Evolutionary conservation across 2,329 filamentous ascomycete species (phyloP), one percentile per base, ranked within the genome.

Genomic region (Botryotinia calthae): DNA sequence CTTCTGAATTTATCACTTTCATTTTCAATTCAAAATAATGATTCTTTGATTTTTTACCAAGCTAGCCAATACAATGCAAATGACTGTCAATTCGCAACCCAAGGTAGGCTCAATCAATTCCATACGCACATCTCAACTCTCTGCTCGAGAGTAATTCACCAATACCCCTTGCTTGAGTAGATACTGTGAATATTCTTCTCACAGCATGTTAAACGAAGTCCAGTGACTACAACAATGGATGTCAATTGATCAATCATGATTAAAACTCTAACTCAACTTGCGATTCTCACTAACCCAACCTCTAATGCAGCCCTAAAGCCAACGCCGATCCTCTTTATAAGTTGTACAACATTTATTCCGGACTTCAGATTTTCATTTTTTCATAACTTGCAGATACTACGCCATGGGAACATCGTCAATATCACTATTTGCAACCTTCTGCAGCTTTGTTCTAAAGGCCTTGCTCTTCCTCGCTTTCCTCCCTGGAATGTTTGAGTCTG

Each of bases 101-200:
- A 4, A 51, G 25, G n/a, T n/a, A 51, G 48, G n/a, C n/a, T n/a
- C 48, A 14, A 2, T 22, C 10, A 51, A 51, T n/a, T 10, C 25
- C 4, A 25, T 14, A 4, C 14, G 25, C n/a, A n/a, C n/a, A n/a
- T 51, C 6, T n/a, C 25, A 51, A n/a, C 25, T 51, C 25, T 37
- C 37, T 37, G 37, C 37, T 37, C 37, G 7, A 7, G 12, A 25
- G 48, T 7, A 51, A n/a, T n/a, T 12, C 4, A 14, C 0, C 4
- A 6, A n/a, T 12, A 2, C 10, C 5, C 10, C 25, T 51, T 1
- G 12, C 25, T 51, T 1, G 12, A n/a, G 2, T 4, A 14, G 25
- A 25, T 51, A 51, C 37, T 37, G 37, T 37, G 37, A 7, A 37
- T 37, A 37, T 37, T 37, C 37, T 51, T 16, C 48, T 25, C 12